Evolutionary conservation across 192 early-diverging fungal genomes (phyloP).

Genomic region (Coemansia sp.): DNA sequence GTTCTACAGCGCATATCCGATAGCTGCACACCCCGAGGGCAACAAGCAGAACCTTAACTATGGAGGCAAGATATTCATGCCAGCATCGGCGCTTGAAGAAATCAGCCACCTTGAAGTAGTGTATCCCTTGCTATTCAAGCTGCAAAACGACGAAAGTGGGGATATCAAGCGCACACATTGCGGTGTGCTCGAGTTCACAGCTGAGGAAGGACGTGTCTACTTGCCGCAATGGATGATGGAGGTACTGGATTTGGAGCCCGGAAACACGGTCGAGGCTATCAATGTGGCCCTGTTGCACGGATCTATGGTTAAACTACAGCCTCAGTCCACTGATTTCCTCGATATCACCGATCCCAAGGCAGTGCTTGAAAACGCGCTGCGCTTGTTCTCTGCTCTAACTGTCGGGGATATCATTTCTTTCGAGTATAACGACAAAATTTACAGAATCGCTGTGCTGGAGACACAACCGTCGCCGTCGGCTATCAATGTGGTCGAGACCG

Average conservation of each 20-base stretch:
- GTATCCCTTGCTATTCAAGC: conserved; percentile 90
- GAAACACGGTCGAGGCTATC: conserved; percentile 74
- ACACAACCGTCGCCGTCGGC: conserved; percentile 76
- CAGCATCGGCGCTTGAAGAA: conserved; percentile 48
- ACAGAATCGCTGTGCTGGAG: conserved; percentile 89
- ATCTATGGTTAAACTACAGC: conserved; percentile 91
- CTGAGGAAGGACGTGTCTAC: conserved; percentile 94
- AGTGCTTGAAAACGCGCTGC: conserved; percentile 92
- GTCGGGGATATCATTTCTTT: conserved; percentile 90
- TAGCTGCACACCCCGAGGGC: conserved; percentile 24
- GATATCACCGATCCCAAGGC: conserved; percentile 96
- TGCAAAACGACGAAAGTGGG: conserved; percentile 60
- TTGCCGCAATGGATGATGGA: conserved; percentile 99
- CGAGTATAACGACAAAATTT: conserved; percentile 84
- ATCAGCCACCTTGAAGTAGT: conserved; percentile 79
- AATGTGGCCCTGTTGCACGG: conserved; percentile 80
- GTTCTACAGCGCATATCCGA: conserved; percentile 49
- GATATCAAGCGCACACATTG: conserved; percentile 71
- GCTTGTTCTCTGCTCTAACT: conserved; percentile 90
- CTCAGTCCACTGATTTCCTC: conserved; percentile 94
- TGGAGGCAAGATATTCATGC: conserved; percentile 56
- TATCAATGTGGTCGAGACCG: conserved; percentile 95
- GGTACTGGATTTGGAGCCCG: conserved; percentile 73
- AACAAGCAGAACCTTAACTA: conserved; percentile 49
- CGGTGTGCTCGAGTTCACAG: conserved; percentile 97